Conservation (phyloP, 371 early-diverging fungal species). For the Thermomucor indicae-seudaticae region DNA sequence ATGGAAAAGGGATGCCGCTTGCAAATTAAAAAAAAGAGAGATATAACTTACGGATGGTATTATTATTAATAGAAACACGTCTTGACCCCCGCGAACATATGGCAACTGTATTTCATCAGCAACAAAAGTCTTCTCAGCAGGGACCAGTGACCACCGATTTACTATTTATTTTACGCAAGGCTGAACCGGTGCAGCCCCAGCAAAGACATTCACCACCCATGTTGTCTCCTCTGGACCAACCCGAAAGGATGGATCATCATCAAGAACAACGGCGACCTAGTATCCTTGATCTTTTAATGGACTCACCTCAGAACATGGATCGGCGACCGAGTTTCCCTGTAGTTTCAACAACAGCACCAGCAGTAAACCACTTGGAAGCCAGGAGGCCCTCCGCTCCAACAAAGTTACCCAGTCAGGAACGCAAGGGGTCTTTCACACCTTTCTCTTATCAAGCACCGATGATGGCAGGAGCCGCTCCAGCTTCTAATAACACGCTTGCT, state of each 20-base stretch:
- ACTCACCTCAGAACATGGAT: conserved; percentile 15
- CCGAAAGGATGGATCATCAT: background rate
- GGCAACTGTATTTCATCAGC: conserved; percentile 28
- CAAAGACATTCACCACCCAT: conserved; percentile 4
- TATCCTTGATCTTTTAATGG: conserved; percentile 46
- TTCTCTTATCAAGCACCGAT: conserved; percentile 7
- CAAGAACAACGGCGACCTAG: conserved; percentile 31
- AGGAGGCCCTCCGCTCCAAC: conserved; percentile 13
- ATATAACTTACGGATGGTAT: too few relatives aligned
- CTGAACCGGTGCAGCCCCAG: conserved; percentile 4
- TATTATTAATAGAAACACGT: conserved; percentile 21
- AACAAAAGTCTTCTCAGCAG: conserved; percentile 12
- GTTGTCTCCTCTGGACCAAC: conserved; percentile 7
- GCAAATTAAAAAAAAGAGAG: too few relatives aligned
- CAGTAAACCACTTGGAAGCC: too few relatives aligned
- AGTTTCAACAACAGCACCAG: too few relatives aligned
- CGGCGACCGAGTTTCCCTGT: conserved; percentile 15
- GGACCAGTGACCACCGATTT: conserved; percentile 36
- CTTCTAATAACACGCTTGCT: too few relatives aligned
- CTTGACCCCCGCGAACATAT: conserved; percentile 32
- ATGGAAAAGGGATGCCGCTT: background rate
- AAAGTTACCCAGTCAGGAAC: conserved; percentile 20
- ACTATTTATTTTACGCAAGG: conserved; percentile 28
- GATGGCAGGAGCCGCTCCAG: conserved; percentile 6
- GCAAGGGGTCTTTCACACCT: conserved; percentile 26